Conservation (phyloP, 2,329 filamentous ascomycete genomes). For the Aspergillus sclerotialis region DNA sequence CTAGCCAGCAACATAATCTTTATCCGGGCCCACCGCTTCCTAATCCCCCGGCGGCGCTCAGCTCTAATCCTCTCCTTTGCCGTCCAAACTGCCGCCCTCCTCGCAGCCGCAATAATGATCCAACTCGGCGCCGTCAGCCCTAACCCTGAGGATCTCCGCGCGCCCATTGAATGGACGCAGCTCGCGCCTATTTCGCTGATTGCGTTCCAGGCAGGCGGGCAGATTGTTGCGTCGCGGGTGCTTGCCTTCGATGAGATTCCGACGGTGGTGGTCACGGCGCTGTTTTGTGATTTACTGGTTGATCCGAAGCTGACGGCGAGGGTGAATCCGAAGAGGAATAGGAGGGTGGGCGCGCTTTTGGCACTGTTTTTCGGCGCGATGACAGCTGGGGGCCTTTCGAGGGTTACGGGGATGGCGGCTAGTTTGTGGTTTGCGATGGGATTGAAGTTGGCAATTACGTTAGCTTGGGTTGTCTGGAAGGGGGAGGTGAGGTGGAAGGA, state of each 20-base stretch:
- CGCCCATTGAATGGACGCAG: constrained; percentile 30
- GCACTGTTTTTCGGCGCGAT: constrained; percentile 35
- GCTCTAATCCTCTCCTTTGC: constrained; percentile 34
- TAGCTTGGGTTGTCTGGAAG: constrained; percentile 34
- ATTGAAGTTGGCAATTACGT: constrained; percentile 27
- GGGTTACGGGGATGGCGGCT: constrained; percentile 25
- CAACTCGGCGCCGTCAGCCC: constrained; percentile 25
- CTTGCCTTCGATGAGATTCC: constrained; percentile 34
- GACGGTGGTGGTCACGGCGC: constrained; percentile 35
- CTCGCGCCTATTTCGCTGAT: constrained; percentile 32
- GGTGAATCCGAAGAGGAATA: constrained; percentile 25
- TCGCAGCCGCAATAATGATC: constrained; percentile 29
- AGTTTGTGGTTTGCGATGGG: constrained; percentile 35
- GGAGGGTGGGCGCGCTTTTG: constrained; percentile 29
- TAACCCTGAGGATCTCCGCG: constrained; percentile 20
- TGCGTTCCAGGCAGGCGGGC: constrained; percentile 35
- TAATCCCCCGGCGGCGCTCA: constrained; percentile 28
- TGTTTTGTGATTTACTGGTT: constrained; percentile 33
- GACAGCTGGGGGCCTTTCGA: constrained; percentile 34
- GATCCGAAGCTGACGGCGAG: constrained; percentile 22
- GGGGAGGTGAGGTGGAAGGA: no score
- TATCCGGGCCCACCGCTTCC: constrained; percentile 25
- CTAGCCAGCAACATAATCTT: constrained; percentile 35
- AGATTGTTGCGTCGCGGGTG: constrained; percentile 32
- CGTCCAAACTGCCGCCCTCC: constrained; percentile 29